Conservation (phyloP, 768 basidiomycete species). For the Hericium erinaceus region DNA sequence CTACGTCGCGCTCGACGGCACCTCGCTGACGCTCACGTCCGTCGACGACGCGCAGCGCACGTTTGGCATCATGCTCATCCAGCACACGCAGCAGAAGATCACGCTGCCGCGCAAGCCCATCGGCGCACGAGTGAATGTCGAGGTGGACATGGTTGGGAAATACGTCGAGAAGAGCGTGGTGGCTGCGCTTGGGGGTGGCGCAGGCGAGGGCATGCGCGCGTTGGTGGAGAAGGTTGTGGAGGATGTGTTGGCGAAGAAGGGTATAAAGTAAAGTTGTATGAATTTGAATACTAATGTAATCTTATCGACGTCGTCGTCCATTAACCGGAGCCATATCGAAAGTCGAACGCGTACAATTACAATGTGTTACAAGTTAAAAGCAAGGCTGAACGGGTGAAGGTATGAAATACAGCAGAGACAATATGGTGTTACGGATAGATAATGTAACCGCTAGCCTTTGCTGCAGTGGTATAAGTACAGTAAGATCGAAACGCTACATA, state of each 20-base stretch:
- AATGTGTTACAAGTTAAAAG: neutral
- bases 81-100: constrained; percentile 86
- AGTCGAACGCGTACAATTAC: neutral
- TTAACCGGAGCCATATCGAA: neutral
- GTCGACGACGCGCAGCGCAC: constrained; percentile 54
- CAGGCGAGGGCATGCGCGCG: constrained; percentile 34
- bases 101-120: constrained; percentile 65
- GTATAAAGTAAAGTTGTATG: constrained; percentile 17
- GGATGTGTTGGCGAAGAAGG: constrained; percentile 40
- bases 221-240: constrained; percentile 53
- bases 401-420: neutral
- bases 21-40: constrained; percentile 82
- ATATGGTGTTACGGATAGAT: neutral
- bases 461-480: neutral
- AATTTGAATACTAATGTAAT: neutral
- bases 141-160: constrained; percentile 93
- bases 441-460: neutral
- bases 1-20: constrained; percentile 89
- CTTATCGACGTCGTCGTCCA: neutral
- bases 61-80: constrained; percentile 93
- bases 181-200: constrained; percentile 52
- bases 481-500: no score
- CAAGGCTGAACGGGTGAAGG: neutral
- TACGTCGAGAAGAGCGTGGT: constrained; percentile 79
- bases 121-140: constrained; percentile 85